Conservation (phyloP, 331 rosid genomes). For the Stylosanthes scabra region DNA sequence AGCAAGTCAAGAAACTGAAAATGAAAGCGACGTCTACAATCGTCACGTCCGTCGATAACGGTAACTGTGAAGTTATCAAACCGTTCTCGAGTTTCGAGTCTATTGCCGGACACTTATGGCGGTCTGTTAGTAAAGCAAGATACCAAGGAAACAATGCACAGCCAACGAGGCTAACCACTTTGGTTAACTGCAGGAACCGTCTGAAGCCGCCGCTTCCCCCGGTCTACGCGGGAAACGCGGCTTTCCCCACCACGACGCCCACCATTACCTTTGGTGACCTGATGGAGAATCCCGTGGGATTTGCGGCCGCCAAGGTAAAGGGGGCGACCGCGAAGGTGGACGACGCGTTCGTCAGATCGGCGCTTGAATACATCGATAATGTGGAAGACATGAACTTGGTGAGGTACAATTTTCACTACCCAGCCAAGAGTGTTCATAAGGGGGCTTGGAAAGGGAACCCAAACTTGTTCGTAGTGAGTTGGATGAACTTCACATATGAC, state of each 20-base stretch:
- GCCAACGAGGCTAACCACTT: constrained; percentile 37
- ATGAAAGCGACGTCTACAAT: not conserved
- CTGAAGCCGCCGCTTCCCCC: constrained; percentile 34
- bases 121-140: constrained; percentile 40
- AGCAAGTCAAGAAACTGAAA: constrained; percentile 39
- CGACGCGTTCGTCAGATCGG: constrained; percentile 30
- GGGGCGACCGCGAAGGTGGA: constrained; percentile 35
- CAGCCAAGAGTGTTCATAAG: constrained; percentile 15
- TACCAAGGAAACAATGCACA: constrained; percentile 27
- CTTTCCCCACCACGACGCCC: constrained; percentile 35
- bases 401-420: constrained; percentile 45
- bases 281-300: constrained; percentile 24
- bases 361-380: constrained; percentile 28
- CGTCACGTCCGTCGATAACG: not conserved
- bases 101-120: constrained; percentile 45
- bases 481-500: constrained; percentile 49
- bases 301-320: constrained; percentile 13
- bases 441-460: constrained; percentile 35
- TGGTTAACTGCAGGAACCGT: constrained; percentile 41
- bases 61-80: not conserved
- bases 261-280: constrained; percentile 28
- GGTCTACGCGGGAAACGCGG: constrained; percentile 37
- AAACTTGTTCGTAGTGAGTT: constrained; percentile 47
- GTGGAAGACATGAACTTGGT: constrained; percentile 29
- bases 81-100: constrained; percentile 47